phyloP scores from a whole-genome alignment of 1,284 basidiomycete genomes.

The Coriolopsis trogii region DNA sequence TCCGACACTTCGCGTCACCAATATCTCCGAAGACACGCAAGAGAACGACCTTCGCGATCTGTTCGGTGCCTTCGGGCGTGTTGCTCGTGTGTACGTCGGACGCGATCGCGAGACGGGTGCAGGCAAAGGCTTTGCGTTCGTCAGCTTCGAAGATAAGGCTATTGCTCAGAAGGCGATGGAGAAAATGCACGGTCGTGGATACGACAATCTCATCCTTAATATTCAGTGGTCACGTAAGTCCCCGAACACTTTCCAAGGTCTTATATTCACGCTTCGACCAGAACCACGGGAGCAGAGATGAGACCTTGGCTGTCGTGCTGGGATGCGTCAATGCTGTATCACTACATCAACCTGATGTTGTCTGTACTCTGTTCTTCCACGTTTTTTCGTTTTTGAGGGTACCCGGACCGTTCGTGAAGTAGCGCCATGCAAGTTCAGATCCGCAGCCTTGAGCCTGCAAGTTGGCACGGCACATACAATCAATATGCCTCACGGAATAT shows the following conservation, averaged over 20 bases:
- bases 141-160: conserved; percentile 87
- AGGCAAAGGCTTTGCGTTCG: conserved; percentile 96
- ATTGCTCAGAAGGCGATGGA: conserved; percentile 89
- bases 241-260: background rate
- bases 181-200: conserved; percentile 92
- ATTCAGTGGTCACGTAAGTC: conserved; percentile 80
- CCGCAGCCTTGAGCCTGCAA: too few relatives aligned
- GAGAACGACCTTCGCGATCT: conserved; percentile 95
- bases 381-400: too few relatives aligned
- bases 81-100: conserved; percentile 92
- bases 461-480: too few relatives aligned
- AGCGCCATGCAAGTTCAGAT: too few relatives aligned
- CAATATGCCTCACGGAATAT: too few relatives aligned
- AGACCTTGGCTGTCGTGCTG: background rate
- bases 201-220: conserved; percentile 87
- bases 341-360: conserved; percentile 15
- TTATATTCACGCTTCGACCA: conserved; percentile 8
- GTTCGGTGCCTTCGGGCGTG: conserved; percentile 84
- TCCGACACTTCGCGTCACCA: conserved; percentile 96
- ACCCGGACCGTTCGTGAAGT: too few relatives aligned
- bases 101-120: conserved; percentile 94
- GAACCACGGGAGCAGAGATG: conserved; percentile 39
- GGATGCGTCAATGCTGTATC: conserved; percentile 1
- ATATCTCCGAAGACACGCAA: conserved; percentile 93
- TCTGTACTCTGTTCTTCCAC: conserved; percentile 17